These are phyloP conservation scores for Lepidopterella palustris DNA, from an alignment of 495 filamentous ascomycete genomes.

Conservation along the genomic window DNA sequence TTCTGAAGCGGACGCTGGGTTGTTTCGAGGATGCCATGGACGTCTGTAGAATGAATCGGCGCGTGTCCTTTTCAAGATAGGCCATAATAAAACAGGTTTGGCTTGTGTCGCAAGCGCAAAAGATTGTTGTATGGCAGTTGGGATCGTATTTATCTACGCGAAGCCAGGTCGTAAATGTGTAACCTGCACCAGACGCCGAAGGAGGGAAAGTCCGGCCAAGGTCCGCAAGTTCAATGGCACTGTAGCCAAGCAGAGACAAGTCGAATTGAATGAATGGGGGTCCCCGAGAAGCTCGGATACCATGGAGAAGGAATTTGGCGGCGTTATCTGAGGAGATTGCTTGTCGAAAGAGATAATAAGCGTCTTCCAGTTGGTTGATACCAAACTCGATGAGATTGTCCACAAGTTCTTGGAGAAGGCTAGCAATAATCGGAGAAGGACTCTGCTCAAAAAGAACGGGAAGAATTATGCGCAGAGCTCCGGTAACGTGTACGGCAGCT, in stretches of 20 bases:
- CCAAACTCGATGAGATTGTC: slow-evolving; percentile 58
- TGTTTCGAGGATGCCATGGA: slow-evolving; percentile 65
- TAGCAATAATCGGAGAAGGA: slow-evolving; percentile 5
- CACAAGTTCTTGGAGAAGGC: slow-evolving; percentile 53
- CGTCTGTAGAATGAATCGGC: slow-evolving; percentile 91
- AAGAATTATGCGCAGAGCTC: slow-evolving; percentile 65
- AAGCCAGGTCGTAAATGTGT: slow-evolving; percentile 84
- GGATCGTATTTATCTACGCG: slow-evolving; percentile 79
- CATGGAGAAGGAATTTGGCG: slow-evolving; percentile 65
- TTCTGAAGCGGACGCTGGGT: slow-evolving; percentile 87
- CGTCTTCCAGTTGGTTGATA: slow-evolving; percentile 69
- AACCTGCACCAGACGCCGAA: slow-evolving; percentile 62
- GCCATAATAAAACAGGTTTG: slow-evolving; percentile 92
- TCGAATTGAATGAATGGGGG: slow-evolving; percentile 92
- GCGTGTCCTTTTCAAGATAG: slow-evolving; percentile 92
- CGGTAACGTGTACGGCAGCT: slow-evolving; percentile 68
- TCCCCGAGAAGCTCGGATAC: slow-evolving; percentile 62
- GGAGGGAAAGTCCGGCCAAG: slow-evolving; percentile 79
- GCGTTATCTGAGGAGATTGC: slow-evolving; percentile 55
- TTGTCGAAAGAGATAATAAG: slow-evolving; percentile 63
- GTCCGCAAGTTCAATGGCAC: slow-evolving; percentile 79
- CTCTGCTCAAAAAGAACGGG: slow-evolving; percentile 55
- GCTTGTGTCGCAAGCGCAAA: slow-evolving; percentile 86
- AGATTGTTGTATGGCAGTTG: slow-evolving; percentile 84
- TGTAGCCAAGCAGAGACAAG: slow-evolving; percentile 76